These are phyloP conservation scores for Daldinia decipiens DNA, from an alignment of 495 filamentous ascomycete genomes.

Conservation along the genomic window DNA sequence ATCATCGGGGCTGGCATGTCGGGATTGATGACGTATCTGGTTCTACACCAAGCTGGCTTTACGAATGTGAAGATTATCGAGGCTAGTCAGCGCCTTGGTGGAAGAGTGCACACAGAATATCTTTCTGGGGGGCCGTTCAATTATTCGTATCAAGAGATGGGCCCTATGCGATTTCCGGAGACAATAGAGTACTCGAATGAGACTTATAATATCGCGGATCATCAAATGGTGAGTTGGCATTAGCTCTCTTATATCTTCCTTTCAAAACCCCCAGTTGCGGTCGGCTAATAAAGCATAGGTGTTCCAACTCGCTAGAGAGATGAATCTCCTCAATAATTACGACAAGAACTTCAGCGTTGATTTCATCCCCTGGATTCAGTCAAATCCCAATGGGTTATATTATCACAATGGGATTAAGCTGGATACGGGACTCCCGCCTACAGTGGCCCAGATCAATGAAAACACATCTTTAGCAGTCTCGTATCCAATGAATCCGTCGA, in stretches of 20 bases:
- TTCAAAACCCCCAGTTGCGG: slow-evolving; percentile 53
- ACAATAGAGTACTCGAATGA: slow-evolving; percentile 64
- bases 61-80: slow-evolving; percentile 56
- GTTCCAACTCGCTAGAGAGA: slow-evolving; percentile 68
- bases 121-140: slow-evolving; percentile 68
- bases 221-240: slow-evolving; percentile 58
- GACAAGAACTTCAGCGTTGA: slow-evolving; percentile 65
- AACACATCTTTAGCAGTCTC: slow-evolving; percentile 49
- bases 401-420: slow-evolving; percentile 64
- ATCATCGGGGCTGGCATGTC: slow-evolving; percentile 77
- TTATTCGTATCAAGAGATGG: slow-evolving; percentile 82
- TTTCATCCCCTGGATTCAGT: slow-evolving; percentile 73
- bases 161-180: slow-evolving; percentile 72
- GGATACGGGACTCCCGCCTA: slow-evolving; percentile 50
- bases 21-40: slow-evolving; percentile 66
- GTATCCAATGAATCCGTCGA: slow-evolving; percentile 45
- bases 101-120: slow-evolving; percentile 71
- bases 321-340: slow-evolving; percentile 67
- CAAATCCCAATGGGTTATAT: slow-evolving; percentile 61
- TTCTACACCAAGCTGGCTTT: slow-evolving; percentile 53
- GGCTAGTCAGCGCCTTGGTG: slow-evolving; percentile 52
- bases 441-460: slow-evolving; percentile 58
- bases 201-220: slow-evolving; percentile 65
- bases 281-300: slow-evolving; percentile 43
- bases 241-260: slow-evolving; percentile 54